Evolutionary conservation across 129 eudicot species (phyloP), one percentile per base, ranked within the genome.

Genomic region (Centaurea solstitialis): DNA sequence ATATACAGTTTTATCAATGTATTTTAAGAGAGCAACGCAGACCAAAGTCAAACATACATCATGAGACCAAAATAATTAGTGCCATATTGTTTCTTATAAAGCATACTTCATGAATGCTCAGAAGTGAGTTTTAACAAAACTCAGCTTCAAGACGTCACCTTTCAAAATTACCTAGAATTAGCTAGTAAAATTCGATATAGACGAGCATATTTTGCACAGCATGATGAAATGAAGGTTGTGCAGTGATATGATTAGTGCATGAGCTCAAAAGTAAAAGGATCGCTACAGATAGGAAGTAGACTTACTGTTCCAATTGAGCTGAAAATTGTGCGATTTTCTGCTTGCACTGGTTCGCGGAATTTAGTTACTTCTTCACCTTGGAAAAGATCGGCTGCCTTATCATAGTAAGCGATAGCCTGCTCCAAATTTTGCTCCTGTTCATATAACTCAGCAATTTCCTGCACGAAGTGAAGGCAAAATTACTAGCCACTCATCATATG

Each of bases 381-480:
- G 87, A 90, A 92, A 47, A 92, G 88, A 64, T 90, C 94, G 35
- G 97, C 86, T 76, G 97, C 89, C 85, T 82, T 83, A 70, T 90
- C 93, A 79, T 82, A 88, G 81, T 86, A 92, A 67, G 35, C 85
- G 5, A 90, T 87, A 71, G 97, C 90, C 70, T 87, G 83, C 73
- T 90, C 90, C 82, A 93, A 89, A 77, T 86, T 86, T 71, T 90
- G 90, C 15, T 88, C 98, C 61, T 82, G 89, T 90, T 93, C 98
- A 79, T 83, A 86, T 75, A 91, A 69, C 76, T 93, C 96, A 33
- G 96, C 98, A 75, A 93, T 93, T 90, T 93, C 98, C 98, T 93
- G 89, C 76, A 53, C 5, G 75, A 10, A 77, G 17, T 18, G 62
- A 79, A 75, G 66, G 18, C 68, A 37, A 57, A 57, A 68, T 79